Conservation (phyloP, 305 asterid genomes). For the Coffea humblotiana region DNA sequence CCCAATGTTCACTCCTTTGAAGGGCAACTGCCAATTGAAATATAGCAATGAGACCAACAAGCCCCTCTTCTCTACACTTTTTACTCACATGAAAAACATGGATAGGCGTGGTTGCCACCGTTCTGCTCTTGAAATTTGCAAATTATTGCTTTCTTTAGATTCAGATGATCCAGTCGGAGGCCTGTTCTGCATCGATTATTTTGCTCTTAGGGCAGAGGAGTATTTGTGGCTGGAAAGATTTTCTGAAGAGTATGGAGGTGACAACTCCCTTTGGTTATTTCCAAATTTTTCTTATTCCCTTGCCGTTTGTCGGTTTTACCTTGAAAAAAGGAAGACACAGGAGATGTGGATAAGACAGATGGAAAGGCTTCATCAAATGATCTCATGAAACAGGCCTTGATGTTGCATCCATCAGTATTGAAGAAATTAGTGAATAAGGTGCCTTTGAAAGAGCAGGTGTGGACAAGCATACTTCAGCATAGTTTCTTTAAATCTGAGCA, state of each 20-base stretch:
- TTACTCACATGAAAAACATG: conserved; percentile 89
- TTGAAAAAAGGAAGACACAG: conserved; percentile 43
- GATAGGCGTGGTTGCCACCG: conserved; percentile 97
- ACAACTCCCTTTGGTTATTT: conserved; percentile 83
- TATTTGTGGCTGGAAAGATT: conserved; percentile 78
- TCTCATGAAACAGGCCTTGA: conserved; percentile 90
- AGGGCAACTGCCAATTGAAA: conserved; percentile 68
- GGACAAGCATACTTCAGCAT: conserved; percentile 56
- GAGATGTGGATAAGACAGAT: conserved; percentile 26
- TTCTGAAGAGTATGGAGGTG: conserved; percentile 67
- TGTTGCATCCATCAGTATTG: conserved; percentile 83
- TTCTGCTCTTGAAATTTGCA: conserved; percentile 90
- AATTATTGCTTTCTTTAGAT: conserved; percentile 83
- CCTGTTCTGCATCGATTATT: conserved; percentile 82
- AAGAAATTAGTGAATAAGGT: conserved; percentile 78
- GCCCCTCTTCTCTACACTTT: conserved; percentile 71
- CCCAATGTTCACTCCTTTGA: conserved; percentile 71
- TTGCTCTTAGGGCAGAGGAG: conserved; percentile 80
- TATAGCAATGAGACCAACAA: conserved; percentile 72
- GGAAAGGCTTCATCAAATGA: conserved; percentile 63
- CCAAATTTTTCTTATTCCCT: conserved; percentile 89
- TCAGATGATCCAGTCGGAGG: conserved; percentile 90
- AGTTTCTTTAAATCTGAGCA: conserved; percentile 57
- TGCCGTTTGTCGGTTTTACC: conserved; percentile 71
- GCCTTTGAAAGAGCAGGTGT: conserved; percentile 73